phyloP scores from a whole-genome alignment of 768 basidiomycete genomes.

The Boletus coccyginus region DNA sequence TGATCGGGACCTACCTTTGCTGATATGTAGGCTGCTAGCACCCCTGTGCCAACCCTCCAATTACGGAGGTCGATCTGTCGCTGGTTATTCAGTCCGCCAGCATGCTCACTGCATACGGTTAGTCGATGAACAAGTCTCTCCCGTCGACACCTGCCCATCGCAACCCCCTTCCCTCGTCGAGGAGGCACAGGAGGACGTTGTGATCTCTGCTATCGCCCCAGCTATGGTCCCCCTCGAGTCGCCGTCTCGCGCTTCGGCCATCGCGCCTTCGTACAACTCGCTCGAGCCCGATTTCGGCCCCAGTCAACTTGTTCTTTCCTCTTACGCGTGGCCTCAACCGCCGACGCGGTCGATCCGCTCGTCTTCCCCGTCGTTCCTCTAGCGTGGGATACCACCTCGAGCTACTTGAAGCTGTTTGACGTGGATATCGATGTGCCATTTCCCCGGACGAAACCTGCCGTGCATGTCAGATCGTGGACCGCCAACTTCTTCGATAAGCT shows the following conservation, averaged over 20 bases:
- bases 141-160: not conserved
- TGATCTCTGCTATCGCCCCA: conserved; percentile 10
- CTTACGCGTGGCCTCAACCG: conserved; percentile 21
- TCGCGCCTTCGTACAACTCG: conserved; percentile 34
- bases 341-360: conserved; percentile 12
- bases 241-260: conserved; percentile 15
- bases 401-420: not conserved
- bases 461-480: not conserved
- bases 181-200: conserved; percentile 5
- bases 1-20: not conserved
- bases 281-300: conserved; percentile 28
- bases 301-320: conserved; percentile 1
- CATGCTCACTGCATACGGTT: conserved; percentile 5
- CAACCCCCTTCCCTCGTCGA: conserved; percentile 5
- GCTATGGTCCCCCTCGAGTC: conserved; percentile 23
- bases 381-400: conserved; percentile 1
- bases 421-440: not conserved
- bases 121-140: conserved; percentile 5
- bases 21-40: conserved; percentile 15
- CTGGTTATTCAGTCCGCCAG: conserved; percentile 9
- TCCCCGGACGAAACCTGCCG: not conserved
- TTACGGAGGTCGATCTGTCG: conserved; percentile 26
- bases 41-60: conserved; percentile 10
- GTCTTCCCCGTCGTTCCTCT: conserved; percentile 3
- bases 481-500: not conserved